Evolutionary conservation across 495 filamentous ascomycete genomes (phyloP).

Genomic region (Podospora anserina): DNA sequence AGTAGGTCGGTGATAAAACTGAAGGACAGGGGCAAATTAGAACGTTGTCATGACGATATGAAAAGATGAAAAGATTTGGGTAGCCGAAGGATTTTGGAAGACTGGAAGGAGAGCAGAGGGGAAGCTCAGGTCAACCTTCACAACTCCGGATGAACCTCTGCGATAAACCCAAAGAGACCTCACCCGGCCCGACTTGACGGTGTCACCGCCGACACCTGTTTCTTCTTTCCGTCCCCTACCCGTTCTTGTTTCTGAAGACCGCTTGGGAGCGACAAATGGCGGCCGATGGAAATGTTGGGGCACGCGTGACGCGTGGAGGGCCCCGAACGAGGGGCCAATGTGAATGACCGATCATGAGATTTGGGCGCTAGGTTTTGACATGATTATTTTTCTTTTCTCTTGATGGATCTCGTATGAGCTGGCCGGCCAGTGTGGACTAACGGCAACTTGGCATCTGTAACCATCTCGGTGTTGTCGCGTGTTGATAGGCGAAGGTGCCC

Average conservation of each 20-base stretch:
- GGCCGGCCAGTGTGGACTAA: not conserved
- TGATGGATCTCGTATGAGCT: not conserved
- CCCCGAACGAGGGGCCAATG: no score
- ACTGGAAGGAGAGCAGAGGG: not conserved
- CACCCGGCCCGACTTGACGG: not conserved
- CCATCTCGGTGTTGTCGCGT: not conserved
- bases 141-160: not conserved
- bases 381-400: not conserved
- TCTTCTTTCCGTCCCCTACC: not conserved
- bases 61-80: not conserved
- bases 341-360: not conserved
- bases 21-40: not conserved
- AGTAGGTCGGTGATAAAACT: not conserved
- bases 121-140: not conserved
- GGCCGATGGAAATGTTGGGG: not conserved
- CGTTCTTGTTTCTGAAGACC: not conserved
- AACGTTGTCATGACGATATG: not conserved
- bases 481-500: not conserved
- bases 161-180: not conserved
- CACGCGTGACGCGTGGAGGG: not conserved
- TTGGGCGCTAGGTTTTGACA: not conserved
- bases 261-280: not conserved
- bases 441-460: not conserved
- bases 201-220: not conserved
- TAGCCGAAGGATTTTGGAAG: not conserved